Conservation (phyloP, 805 yeast genomes). For the Tetrapisispora namnaoensis region DNA sequence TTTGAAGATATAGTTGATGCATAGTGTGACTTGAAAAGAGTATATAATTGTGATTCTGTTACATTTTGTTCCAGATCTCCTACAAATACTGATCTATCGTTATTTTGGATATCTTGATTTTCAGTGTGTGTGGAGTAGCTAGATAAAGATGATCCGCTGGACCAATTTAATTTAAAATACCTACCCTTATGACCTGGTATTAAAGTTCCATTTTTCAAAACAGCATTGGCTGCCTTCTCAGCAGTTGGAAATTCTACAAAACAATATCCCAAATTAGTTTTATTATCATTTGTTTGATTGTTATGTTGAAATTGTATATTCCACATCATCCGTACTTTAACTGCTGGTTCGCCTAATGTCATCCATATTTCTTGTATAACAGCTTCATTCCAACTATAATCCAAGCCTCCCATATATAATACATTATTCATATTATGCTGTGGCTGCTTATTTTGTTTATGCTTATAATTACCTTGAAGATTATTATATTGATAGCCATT, state of each 20-base stretch:
- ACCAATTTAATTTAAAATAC: conserved; percentile 69
- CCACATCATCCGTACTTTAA: conserved; percentile 59
- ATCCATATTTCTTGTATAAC: conserved; percentile 62
- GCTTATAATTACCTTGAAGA: neutral
- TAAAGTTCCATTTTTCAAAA: conserved; percentile 54
- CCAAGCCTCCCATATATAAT: conserved; percentile 88
- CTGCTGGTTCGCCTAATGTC: conserved; percentile 48
- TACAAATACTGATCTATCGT: conserved; percentile 53
- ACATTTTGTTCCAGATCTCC: conserved; percentile 75
- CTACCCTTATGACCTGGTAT: conserved; percentile 52
- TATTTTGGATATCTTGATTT: neutral
- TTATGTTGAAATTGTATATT: conserved; percentile 32
- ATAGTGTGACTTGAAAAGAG: conserved; percentile 56
- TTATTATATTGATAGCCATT: neutral
- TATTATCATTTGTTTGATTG: conserved; percentile 4
- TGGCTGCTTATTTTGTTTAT: neutral
- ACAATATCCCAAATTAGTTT: conserved; percentile 62
- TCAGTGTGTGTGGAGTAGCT: neutral
- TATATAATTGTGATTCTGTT: conserved; percentile 53
- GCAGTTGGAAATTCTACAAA: conserved; percentile 63
- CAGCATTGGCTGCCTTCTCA: conserved; percentile 54
- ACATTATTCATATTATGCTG: conserved; percentile 13
- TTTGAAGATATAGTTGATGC: conserved; percentile 70
- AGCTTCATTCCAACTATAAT: conserved; percentile 72
- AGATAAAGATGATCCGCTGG: conserved; percentile 31